Evolutionary conservation across 495 filamentous ascomycete species (phyloP).

Genomic region (Pyrenula massariospora): DNA sequence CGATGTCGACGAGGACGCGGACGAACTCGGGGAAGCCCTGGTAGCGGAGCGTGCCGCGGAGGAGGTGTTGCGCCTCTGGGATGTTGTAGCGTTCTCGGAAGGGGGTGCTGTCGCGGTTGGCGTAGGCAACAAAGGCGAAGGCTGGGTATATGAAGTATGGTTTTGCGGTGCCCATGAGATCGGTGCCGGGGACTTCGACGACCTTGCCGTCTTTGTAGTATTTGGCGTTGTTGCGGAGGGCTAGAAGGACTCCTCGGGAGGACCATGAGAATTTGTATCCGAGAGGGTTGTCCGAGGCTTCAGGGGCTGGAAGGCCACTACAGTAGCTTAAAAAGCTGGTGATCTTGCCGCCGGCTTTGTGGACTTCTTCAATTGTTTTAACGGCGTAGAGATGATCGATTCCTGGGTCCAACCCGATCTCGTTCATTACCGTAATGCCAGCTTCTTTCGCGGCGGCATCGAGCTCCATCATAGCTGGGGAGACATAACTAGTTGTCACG

Average conservation of each 20-base stretch:
- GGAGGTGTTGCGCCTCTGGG: slow-evolving; percentile 52
- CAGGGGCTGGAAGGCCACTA: slow-evolving; percentile 74
- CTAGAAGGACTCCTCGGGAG: slow-evolving; percentile 75
- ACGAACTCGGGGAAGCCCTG: slow-evolving; percentile 82
- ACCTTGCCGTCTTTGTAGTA: slow-evolving; percentile 72
- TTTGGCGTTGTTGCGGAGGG: slow-evolving; percentile 72
- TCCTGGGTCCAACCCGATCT: slow-evolving; percentile 67
- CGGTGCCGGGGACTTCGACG: slow-evolving; percentile 43
- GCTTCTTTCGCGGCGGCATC: slow-evolving; percentile 76
- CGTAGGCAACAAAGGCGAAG: slow-evolving; percentile 85
- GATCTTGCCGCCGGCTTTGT: slow-evolving; percentile 79
- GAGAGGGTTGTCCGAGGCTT: slow-evolving; percentile 78
- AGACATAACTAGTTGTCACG: slow-evolving; percentile 92
- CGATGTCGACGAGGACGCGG: slow-evolving; percentile 73
- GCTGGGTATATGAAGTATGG: slow-evolving; percentile 87
- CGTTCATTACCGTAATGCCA: slow-evolving; percentile 96
- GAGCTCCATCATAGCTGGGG: slow-evolving; percentile 83
- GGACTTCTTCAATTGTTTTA: slow-evolving; percentile 72
- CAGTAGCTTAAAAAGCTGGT: slow-evolving; percentile 76
- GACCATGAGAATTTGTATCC: slow-evolving; percentile 95
- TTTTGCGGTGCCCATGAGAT: slow-evolving; percentile 79
- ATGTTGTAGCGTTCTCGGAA: slow-evolving; percentile 86
- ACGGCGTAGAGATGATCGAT: slow-evolving; percentile 82
- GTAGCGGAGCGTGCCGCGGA: slow-evolving; percentile 70
- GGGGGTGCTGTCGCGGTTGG: slow-evolving; percentile 78